Conservation (phyloP, 148 eudicot genomes). For the Oxyria digyna region DNA sequence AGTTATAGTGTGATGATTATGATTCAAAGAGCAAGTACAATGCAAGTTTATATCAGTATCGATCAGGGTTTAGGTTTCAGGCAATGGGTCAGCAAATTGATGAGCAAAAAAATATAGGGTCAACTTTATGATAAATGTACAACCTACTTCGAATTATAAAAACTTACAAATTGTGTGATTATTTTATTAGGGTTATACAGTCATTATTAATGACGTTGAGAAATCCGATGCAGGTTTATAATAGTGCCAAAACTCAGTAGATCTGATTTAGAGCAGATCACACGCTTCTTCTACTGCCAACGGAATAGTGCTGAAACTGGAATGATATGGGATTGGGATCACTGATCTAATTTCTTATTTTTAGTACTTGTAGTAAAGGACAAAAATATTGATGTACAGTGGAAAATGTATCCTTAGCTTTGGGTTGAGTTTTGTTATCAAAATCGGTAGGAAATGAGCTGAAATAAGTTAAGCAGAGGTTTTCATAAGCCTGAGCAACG, state of each 20-base stretch:
- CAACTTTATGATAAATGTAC: constrained; percentile 1
- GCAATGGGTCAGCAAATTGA: not conserved
- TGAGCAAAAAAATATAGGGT: not conserved
- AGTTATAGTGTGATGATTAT: not conserved
- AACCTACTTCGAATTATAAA: too few species aligned
- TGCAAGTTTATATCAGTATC: too few species aligned
- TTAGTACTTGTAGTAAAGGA: not conserved
- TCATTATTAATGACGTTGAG: not conserved
- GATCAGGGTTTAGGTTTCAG: not conserved
- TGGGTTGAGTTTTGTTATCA: not conserved
- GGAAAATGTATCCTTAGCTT: not conserved
- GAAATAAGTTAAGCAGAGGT: not conserved
- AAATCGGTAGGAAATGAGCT: not conserved
- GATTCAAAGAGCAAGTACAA: not conserved
- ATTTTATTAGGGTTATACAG: not conserved
- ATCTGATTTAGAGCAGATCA: not conserved
- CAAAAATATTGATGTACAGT: too few species aligned
- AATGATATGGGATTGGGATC: not conserved
- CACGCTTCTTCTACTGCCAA: not conserved
- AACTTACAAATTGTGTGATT: not conserved
- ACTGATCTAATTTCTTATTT: not conserved
- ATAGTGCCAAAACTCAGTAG: not conserved
- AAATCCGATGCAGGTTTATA: not conserved
- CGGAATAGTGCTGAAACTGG: not conserved
- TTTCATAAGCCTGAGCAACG: not conserved